Percentiles rank a stretch among this genome's conserved stretches.
Evolutionary conservation across 495 filamentous ascomycete species (phyloP).

Genomic region (Saxispiralis lemnorum): DNA sequence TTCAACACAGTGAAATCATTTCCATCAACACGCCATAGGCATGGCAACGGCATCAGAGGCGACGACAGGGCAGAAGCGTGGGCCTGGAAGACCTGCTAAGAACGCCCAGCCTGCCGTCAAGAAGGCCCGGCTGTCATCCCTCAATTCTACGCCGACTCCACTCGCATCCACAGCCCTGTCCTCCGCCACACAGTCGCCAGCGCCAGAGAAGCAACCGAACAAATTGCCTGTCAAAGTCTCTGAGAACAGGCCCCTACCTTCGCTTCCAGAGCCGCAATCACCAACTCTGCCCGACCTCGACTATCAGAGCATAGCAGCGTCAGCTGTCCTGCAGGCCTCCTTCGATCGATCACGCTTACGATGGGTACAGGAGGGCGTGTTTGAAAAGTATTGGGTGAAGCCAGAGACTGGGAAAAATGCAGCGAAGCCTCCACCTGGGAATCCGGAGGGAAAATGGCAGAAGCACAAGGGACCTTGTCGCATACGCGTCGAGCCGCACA

Average conservation of each 20-base stretch:
- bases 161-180: not conserved
- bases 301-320: slow-evolving; percentile 55
- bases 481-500: slow-evolving; percentile 77
- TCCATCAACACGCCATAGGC: not conserved
- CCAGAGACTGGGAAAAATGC: slow-evolving; percentile 30
- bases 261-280: slow-evolving; percentile 49
- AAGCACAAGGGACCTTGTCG: slow-evolving; percentile 60
- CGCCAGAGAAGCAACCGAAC: slow-evolving; percentile 31
- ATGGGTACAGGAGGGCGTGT: slow-evolving; percentile 76
- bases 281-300: slow-evolving; percentile 44
- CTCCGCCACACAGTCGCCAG: slow-evolving; percentile 1
- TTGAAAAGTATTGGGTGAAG: slow-evolving; percentile 89
- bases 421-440: slow-evolving; percentile 37
- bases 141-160: not conserved
- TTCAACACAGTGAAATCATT: too few species aligned
- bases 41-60: not conserved
- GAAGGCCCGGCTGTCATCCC: slow-evolving; percentile 8
- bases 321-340: slow-evolving; percentile 68
- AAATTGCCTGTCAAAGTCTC: slow-evolving; percentile 46
- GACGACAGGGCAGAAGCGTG: slow-evolving; percentile 7
- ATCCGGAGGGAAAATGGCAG: slow-evolving; percentile 79
- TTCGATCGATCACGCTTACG: slow-evolving; percentile 66
- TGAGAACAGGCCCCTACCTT: slow-evolving; percentile 57
- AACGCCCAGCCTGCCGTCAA: slow-evolving; percentile 23
- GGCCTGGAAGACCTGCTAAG: not conserved